Percentiles rank a stretch among this genome's conserved stretches.
Evolutionary conservation across 1,284 basidiomycete species (phyloP).

Genomic region (Ustilago nuda): DNA sequence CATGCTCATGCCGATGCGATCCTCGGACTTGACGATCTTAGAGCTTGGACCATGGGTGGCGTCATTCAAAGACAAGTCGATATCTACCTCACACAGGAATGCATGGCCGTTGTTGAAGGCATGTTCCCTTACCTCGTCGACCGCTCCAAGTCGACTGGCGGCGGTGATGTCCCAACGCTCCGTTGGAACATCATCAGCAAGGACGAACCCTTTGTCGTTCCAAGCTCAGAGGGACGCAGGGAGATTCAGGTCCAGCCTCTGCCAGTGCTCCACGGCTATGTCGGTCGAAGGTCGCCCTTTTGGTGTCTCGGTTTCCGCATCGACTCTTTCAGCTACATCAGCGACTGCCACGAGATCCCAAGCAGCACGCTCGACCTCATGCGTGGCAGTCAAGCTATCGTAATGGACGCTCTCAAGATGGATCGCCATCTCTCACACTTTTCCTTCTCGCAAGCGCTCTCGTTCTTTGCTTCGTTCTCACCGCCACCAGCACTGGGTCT

Average conservation of each 20-base stretch:
- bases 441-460: constrained; percentile 61
- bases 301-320: constrained; percentile 63
- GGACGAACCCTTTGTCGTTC: constrained; percentile 35
- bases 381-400: constrained; percentile 52
- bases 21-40: constrained; percentile 62
- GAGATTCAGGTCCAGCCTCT: constrained; percentile 49
- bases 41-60: constrained; percentile 65
- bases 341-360: constrained; percentile 62
- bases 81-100: constrained; percentile 61
- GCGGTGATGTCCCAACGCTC: constrained; percentile 62
- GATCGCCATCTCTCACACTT: constrained; percentile 60
- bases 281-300: constrained; percentile 47
- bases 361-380: constrained; percentile 40
- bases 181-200: constrained; percentile 64
- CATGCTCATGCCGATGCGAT: constrained; percentile 67
- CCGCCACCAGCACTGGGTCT: constrained; percentile 48
- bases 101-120: constrained; percentile 50
- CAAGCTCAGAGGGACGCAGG: constrained; percentile 23
- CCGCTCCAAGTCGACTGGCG: constrained; percentile 57
- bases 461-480: constrained; percentile 35
- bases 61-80: constrained; percentile 59
- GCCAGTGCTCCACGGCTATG: constrained; percentile 61
- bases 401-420: constrained; percentile 64
- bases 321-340: constrained; percentile 64
- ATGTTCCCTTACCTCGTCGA: constrained; percentile 66